Evolutionary conservation across 2,329 filamentous ascomycete genomes (phyloP), one percentile per base, ranked within the genome.

Genomic region (Pseudogymnoascus destructans): DNA sequence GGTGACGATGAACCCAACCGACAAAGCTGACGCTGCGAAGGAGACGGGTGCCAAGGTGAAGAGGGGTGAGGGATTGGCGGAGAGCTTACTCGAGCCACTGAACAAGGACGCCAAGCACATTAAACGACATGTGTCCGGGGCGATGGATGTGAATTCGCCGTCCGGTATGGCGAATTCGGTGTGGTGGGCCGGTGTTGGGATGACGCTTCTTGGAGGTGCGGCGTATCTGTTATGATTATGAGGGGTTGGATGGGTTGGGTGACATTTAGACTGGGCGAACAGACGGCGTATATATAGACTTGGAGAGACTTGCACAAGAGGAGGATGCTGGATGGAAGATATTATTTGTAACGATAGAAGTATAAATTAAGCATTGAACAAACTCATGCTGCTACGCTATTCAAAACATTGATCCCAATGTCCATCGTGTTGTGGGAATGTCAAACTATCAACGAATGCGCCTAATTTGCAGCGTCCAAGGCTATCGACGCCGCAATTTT

Each of bases 391-490:
- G 13, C 25, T 30, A 32, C 19, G 33, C 56, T 62, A 66, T 35
- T 63, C 55, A 55, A 76, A 79, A 69, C 89, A 95, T 61, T 77
- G 67, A 58, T 77, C 75, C 91, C 91, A 96, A 52, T 79, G 71
- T 0, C 91, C 91, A 11, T 87, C 87, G 7, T 69, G 71, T 63
- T 77, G 78, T 2, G 86, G 87, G 77, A 93, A 95, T 55, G 75
- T 78, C 66, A 95, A 73, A 62, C 86, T 87, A 27, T 86, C 74
- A 11, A 96, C 78, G 71, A 92, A 95, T 9, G 76, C 78, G 61
- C 75, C 73, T 61, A 95, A 68, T 61, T 68, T 78, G 69, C 91
- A 96, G 27, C 86, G 77, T 1, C 90, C 90, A 57, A 84, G 70
- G 55, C 70, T 66, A 70, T 95, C 89, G 3, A 77, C 84, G 9